Percentiles rank a stretch among this genome's conserved stretches.
Evolutionary conservation across 768 basidiomycete genomes (phyloP).

Genomic region (Tulasnella sp.): DNA sequence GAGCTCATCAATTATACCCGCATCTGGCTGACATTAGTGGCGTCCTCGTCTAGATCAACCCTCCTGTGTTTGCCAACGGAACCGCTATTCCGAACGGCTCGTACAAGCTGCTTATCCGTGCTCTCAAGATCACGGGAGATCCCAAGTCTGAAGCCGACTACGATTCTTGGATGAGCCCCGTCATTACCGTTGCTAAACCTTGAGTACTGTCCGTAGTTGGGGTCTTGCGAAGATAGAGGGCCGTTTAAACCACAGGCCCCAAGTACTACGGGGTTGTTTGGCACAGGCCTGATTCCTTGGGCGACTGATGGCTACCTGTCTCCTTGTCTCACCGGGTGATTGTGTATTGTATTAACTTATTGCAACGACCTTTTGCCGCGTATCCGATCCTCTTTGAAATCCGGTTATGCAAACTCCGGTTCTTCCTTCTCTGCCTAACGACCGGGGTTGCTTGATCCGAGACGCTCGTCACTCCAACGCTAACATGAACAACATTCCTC

Average conservation of each 20-base stretch:
- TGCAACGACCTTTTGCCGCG: too few species aligned
- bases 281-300: constrained; percentile 17
- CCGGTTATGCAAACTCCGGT: too few species aligned
- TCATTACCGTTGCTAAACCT: constrained; percentile 20
- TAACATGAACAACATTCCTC: too few species aligned
- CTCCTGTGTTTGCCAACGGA: background rate
- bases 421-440: too few species aligned
- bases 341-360: too few species aligned
- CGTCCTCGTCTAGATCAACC: background rate
- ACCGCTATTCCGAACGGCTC: constrained; percentile 1
- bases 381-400: too few species aligned
- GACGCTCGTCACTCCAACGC: too few species aligned
- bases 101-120: background rate
- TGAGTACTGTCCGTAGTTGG: background rate
- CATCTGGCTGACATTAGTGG: background rate
- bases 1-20: too few species aligned
- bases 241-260: constrained; percentile 68
- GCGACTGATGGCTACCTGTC: background rate
- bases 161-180: constrained; percentile 31
- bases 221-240: constrained; percentile 35
- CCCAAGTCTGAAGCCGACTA: constrained; percentile 31
- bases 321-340: too few species aligned
- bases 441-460: too few species aligned
- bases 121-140: constrained; percentile 34
- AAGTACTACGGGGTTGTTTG: constrained; percentile 70